Conservation (phyloP, 495 filamentous ascomycete genomes). For the Trichoderma gamsii region DNA sequence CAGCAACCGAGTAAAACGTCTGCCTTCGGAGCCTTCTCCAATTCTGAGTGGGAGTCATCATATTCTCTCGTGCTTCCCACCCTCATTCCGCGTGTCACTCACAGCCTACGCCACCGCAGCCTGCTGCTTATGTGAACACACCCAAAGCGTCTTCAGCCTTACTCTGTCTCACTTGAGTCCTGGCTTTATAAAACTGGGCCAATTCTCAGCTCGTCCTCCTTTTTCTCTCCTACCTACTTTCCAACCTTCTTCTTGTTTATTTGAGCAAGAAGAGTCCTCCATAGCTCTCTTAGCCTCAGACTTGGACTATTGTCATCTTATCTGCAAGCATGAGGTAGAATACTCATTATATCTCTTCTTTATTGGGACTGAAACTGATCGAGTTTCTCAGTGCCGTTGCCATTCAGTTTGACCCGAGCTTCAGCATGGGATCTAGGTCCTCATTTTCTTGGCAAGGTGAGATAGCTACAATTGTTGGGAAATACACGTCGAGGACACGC, state of each 20-base stretch:
- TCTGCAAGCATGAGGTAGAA: slow-evolving; percentile 5
- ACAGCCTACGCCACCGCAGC: slow-evolving; percentile 10
- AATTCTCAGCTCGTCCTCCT: slow-evolving; percentile 3
- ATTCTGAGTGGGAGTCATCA: slow-evolving; percentile 2
- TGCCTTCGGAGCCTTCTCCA: slow-evolving; percentile 1
- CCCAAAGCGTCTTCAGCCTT: slow-evolving; percentile 5
- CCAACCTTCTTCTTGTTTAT: slow-evolving; percentile 6
- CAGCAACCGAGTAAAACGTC: not conserved
- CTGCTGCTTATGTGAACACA: slow-evolving; percentile 8
- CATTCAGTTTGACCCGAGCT: slow-evolving; percentile 39
- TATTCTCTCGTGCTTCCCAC: slow-evolving; percentile 5
- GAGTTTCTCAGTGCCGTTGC: slow-evolving; percentile 35
- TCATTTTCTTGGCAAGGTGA: slow-evolving; percentile 40
- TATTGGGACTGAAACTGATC: not conserved
- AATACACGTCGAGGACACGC: not conserved
- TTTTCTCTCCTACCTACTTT: not conserved
- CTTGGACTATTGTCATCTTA: not conserved
- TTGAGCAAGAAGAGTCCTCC: not conserved
- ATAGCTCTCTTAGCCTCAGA: not conserved
- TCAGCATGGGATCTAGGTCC: slow-evolving; percentile 40
- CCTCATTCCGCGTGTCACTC: not conserved
- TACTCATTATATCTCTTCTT: slow-evolving; percentile 6
- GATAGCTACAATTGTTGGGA: not conserved
- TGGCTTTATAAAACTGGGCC: not conserved
- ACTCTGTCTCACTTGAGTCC: slow-evolving; percentile 4